These are phyloP conservation scores for Trichosporon coremiiforme DNA, from an alignment of 1,284 basidiomycete genomes.

Conservation along the genomic window DNA sequence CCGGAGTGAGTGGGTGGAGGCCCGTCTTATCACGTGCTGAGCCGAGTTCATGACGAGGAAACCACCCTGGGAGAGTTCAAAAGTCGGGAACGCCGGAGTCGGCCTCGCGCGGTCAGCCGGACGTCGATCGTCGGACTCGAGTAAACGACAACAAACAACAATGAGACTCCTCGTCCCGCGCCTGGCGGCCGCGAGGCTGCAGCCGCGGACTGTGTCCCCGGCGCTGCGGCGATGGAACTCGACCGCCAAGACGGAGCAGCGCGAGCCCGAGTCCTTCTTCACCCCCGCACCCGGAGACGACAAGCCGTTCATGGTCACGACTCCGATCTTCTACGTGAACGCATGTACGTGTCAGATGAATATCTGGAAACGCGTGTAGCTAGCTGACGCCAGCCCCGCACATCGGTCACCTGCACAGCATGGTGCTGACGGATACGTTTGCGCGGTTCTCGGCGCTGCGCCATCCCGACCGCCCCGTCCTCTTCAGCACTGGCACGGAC, in stretches of 20 bases:
- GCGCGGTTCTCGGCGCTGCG: constrained; percentile 71
- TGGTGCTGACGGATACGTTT: constrained; percentile 64
- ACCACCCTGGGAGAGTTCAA: constrained; percentile 1
- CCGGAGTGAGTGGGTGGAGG: neutral
- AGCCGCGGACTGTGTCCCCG: constrained; percentile 14
- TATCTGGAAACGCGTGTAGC: too few species aligned
- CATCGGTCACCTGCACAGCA: constrained; percentile 47
- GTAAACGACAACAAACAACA: neutral
- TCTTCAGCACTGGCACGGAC: constrained; percentile 85
- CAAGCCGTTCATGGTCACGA: constrained; percentile 74
- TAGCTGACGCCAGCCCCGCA: constrained; percentile 67
- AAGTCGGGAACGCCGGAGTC: neutral
- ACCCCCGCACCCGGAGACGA: constrained; percentile 26
- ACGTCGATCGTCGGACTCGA: neutral
- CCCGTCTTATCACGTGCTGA: constrained; percentile 2
- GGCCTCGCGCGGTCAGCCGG: constrained; percentile 1
- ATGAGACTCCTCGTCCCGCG: constrained; percentile 20
- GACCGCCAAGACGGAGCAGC: neutral
- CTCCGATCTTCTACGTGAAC: constrained; percentile 85
- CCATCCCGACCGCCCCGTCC: constrained; percentile 61
- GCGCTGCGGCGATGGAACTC: neutral
- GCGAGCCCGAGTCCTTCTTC: constrained; percentile 28
- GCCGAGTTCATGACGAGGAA: neutral
- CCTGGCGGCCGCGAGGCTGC: constrained; percentile 3
- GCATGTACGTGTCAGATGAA: constrained; percentile 63